Conservation (phyloP, 805 yeast genomes). For the Saturnispora serradocipensis region DNA sequence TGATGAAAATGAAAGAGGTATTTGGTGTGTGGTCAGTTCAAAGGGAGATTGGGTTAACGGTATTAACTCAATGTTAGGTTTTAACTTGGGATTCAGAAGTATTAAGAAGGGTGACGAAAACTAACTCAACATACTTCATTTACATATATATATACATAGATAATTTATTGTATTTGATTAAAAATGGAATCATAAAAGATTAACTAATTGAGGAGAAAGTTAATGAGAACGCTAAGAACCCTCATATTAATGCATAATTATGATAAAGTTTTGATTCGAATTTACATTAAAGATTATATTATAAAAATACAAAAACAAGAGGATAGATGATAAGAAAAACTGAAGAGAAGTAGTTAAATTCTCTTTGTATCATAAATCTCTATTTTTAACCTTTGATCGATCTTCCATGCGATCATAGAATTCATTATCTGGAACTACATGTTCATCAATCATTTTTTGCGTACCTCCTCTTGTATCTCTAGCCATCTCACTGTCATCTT, state of each 20-base stretch:
- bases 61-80: conserved; percentile 78
- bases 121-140: neutral
- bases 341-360: neutral
- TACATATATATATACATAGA: neutral
- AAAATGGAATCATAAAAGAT: neutral
- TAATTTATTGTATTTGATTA: neutral
- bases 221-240: neutral
- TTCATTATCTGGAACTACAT: conserved; percentile 64
- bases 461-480: conserved; percentile 90
- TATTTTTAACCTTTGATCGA: conserved; percentile 23
- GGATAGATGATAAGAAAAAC: neutral
- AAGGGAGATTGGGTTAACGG: conserved; percentile 91
- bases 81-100: conserved; percentile 68
- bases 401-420: conserved; percentile 60
- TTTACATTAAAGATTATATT: neutral
- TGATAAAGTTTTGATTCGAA: neutral
- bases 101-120: neutral
- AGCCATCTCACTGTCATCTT: conserved; percentile 72
- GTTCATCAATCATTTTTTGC: conserved; percentile 70
- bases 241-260: neutral
- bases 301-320: neutral
- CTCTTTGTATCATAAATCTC: neutral
- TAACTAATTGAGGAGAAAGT: too few relatives aligned
- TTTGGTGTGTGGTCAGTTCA: conserved; percentile 79
- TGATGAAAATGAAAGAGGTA: conserved; percentile 36